Base-by-base conservation (phyloP, 257 asterid species). In the Haberlea rhodopensis region DNA sequence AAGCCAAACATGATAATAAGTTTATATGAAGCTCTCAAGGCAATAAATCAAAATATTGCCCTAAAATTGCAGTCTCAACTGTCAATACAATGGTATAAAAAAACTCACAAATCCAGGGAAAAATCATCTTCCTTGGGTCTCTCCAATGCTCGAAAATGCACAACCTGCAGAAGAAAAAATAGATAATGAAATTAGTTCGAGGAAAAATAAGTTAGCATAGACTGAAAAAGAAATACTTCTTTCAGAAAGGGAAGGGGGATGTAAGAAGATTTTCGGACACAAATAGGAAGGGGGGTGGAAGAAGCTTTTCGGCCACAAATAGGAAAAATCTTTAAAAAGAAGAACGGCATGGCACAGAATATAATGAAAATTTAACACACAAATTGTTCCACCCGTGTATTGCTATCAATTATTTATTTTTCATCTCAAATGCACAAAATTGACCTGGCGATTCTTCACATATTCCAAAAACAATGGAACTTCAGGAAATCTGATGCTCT, bases 371-470 rank as follows among this genome's bases (percentile, higher is more conserved):
- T 16, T 4, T 20, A 15, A 43, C 5, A 2, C 51, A 43, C 51
- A 43, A 13, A 43, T 43, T 43, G 51, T 13, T 19, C 51, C 20
- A 43, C 51, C 51, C 6, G 13, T 37, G 49, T 43, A 2, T 43
- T 43, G 51, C 51, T 4, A 43, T 13, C 20, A 13, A 43, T 15
- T 4, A 15, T 15, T 43, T 13, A 3, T 1, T 15, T 43, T 43
- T 43, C 34, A 66, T 28, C 59, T 37, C 28, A 18, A 66, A 62
- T 37, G 63, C 23, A 70, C 60, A 63, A 68, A 63, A 25, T 46
- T 69, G 60, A 87, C 97, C 99, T 90, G 97, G 74, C 99, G 95
- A 70, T 94, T 94, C 72, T 90, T 83, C 74, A 90, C 96, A 67
- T 87, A 90, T 75, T 90, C 97, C 87, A 94, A 73, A 71, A 71